Conservation (phyloP, 352 stramenopile genomes). For the Globisporangium cystogenes region DNA sequence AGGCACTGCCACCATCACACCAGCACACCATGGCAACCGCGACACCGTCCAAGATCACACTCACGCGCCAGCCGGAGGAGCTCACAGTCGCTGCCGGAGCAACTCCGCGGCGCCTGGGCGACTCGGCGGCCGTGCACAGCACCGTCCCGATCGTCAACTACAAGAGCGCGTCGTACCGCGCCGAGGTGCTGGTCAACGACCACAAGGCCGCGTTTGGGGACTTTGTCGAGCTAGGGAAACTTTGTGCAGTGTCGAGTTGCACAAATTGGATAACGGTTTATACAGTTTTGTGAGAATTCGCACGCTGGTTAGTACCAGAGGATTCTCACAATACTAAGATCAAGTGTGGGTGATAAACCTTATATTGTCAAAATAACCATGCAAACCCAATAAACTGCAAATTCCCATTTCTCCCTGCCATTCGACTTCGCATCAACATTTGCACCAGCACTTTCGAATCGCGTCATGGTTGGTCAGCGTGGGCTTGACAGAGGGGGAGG, state of each 20-base stretch:
- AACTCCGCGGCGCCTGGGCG: neutral
- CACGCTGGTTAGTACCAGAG: neutral
- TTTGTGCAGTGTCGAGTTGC: too few species aligned
- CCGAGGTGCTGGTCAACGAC: constrained; percentile 39
- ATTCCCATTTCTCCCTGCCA: neutral
- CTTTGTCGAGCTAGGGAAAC: too few species aligned
- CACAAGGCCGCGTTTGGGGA: constrained; percentile 18
- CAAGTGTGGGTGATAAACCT: neutral
- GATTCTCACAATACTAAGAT: neutral
- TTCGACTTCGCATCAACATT: neutral
- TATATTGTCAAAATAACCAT: neutral
- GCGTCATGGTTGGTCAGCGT: neutral
- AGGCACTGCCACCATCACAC: too few species aligned
- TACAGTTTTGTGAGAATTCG: neutral
- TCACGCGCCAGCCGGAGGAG: neutral
- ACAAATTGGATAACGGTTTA: too few species aligned
- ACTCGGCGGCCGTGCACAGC: neutral
- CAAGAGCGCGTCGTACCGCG: constrained; percentile 55
- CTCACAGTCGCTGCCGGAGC: neutral
- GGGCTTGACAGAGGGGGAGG: neutral
- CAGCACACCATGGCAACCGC: neutral
- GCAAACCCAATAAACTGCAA: neutral
- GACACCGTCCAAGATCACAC: neutral
- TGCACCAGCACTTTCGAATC: neutral
- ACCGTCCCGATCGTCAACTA: constrained; percentile 24